Conservation (phyloP, 73 alveolate genomes). For the Blepharisma stoltei region DNA sequence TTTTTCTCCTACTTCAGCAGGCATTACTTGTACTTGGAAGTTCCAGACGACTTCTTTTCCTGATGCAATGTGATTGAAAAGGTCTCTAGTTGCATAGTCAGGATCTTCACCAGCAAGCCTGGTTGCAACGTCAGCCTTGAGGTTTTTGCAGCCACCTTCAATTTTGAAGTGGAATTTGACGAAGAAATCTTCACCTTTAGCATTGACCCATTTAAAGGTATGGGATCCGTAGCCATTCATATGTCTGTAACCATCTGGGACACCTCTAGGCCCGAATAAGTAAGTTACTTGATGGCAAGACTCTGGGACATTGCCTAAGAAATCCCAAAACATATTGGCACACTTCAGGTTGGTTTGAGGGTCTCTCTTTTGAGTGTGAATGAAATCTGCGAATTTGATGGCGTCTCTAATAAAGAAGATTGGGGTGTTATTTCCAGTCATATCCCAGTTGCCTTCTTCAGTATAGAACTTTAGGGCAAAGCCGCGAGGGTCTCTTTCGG, state of each 20-base stretch:
- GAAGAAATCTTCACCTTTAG: constrained; percentile 69
- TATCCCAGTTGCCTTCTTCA: constrained; percentile 90
- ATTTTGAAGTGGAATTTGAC: constrained; percentile 86
- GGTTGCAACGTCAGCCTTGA: constrained; percentile 68
- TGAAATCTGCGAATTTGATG: constrained; percentile 84
- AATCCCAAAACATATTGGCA: constrained; percentile 81
- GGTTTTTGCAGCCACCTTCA: constrained; percentile 76
- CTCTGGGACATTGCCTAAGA: constrained; percentile 81
- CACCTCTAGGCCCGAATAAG: constrained; percentile 85
- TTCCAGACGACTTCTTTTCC: constrained; percentile 82
- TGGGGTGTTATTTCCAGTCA: constrained; percentile 93
- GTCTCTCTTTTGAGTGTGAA: constrained; percentile 81
- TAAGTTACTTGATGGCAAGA: constrained; percentile 75
- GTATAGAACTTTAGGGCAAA: constrained; percentile 91
- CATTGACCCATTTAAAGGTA: constrained; percentile 86
- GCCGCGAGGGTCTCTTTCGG: constrained; percentile 90
- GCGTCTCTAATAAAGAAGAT: constrained; percentile 92
- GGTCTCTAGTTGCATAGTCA: constrained; percentile 86
- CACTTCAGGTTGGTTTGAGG: constrained; percentile 72
- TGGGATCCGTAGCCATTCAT: constrained; percentile 89
- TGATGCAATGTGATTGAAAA: constrained; percentile 62
- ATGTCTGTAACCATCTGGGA: constrained; percentile 89
- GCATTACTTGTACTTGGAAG: constrained; percentile 70
- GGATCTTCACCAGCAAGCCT: constrained; percentile 54
- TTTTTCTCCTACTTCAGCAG: constrained; percentile 67